Conservation (phyloP, 768 basidiomycete species). For the Panaeolus cyanescens region DNA sequence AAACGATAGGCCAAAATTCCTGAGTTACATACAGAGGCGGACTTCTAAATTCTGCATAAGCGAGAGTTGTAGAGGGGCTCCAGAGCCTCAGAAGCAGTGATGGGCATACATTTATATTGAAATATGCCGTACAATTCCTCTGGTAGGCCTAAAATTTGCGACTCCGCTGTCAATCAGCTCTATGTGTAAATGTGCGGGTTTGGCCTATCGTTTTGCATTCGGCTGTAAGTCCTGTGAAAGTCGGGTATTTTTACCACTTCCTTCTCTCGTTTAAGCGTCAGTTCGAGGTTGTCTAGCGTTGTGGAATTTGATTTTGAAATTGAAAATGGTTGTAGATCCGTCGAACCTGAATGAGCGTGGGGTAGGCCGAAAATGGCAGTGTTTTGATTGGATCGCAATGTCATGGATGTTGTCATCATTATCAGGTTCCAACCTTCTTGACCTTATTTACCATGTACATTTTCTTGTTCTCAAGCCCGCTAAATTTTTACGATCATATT, state of each 20-base stretch:
- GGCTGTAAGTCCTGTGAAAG: background rate
- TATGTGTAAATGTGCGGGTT: too few relatives aligned
- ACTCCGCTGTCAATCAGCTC: too few relatives aligned
- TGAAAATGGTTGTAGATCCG: background rate
- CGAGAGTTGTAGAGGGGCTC: too few relatives aligned
- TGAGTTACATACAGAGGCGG: too few relatives aligned
- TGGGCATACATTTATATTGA: too few relatives aligned
- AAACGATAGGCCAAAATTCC: too few relatives aligned
- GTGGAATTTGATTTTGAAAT: background rate
- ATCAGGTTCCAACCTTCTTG: background rate
- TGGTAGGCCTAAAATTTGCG: too few relatives aligned
- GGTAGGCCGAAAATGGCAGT: background rate
- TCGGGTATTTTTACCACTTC: background rate
- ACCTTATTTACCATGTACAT: background rate
- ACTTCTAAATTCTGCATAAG: too few relatives aligned
- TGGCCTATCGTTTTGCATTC: too few relatives aligned
- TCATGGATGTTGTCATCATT: background rate
- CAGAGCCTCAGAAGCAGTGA: too few relatives aligned
- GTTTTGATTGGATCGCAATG: background rate
- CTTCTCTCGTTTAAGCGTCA: too few relatives aligned
- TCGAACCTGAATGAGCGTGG: background rate
- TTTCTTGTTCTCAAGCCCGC: background rate
- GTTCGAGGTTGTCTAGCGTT: background rate
- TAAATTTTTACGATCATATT: background rate
- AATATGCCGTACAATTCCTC: too few relatives aligned